Base-by-base conservation (phyloP, 2,329 filamentous ascomycete genomes). In the Neocucurbitaria cava region DNA sequence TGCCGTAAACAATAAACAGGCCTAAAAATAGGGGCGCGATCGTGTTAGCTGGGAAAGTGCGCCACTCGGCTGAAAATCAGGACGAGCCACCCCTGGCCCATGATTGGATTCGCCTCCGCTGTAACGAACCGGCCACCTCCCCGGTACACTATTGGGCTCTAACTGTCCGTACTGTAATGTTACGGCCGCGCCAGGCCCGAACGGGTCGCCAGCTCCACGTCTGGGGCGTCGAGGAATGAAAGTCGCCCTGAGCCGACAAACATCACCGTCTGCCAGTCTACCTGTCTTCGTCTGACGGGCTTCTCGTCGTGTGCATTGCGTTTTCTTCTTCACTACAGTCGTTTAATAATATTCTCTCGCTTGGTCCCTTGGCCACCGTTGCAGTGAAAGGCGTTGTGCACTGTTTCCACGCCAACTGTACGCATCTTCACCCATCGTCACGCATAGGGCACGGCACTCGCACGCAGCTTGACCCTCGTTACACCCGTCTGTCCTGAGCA, bases 311-410 rank as follows among this genome's bases (percentile, higher is more conserved):
- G 54, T 67, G 52, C 42, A n/a, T 52, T 62, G 62, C 18, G 9
- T 49, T 49, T 57, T 62, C 59, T 66, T 61, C 61, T 69, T 65
- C 58, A 65, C 5, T 57, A 64, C 65, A 58, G 52, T 67, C 65
- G 65, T 68, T 68, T 68, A 66, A 59, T 61, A 61, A 47, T 40
- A 39, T 53, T 48, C 62, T 43, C 56, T 67, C 62, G 64, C 64
- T 68, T 39, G 35, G 3, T 45, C 24, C n/a, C 17, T 42, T 54
- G 23, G 21, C 44, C 31, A 9, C 46, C 36, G 26, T 33, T 33
- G 39, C 36, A 18, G 36, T 46, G 15, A 35, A 20, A 6, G 18
- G n/a, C 48, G 33, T 42, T 38, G 42, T 31, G 48, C 56, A 35
- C 35, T 50, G 21, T 45, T 47, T 48, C 50, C 56, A 46, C 47